Evolutionary conservation across 2,329 filamentous ascomycete genomes (phyloP), one percentile per base, ranked within the genome.

Genomic region (Celoporthe dispersa): DNA sequence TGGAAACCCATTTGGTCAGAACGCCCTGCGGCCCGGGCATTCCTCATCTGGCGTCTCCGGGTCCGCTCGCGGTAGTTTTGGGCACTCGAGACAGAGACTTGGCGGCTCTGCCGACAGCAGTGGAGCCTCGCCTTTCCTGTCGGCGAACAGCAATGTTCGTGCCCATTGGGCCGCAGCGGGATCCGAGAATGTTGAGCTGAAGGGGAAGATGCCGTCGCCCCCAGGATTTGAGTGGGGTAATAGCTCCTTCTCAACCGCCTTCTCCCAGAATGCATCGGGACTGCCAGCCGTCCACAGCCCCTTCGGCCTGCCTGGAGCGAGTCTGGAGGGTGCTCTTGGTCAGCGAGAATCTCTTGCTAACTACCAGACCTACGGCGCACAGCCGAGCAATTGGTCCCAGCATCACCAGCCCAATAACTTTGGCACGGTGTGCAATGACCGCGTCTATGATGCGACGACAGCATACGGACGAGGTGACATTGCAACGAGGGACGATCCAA

Each of bases 261-360:
- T 77, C 35, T 72, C 73, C 11, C 70, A 70, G 16, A 71, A 68
- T 25, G 70, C 70, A 12, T 79, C 78, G 19, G 78, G 76, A 64
- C 70, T 80, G 39, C 78, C 79, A 8, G 74, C 73, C 2, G 77
- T 80, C 41, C 77, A 80, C 66, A 79, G 78, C 68, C 76, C 78
- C 0, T 76, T 74, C 69, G 78, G 77, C 16, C 22, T 79, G 33
- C 74, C 76, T 51, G 37, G 66, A 70, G 39, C 70, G 41, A 69
- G 68, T 39, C 16, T 67, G 25, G 60, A 68, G 22, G 62, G 66
- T 9, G 68, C 19, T 16, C 48, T 62, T 35, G 61, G 62, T 28
- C 70, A 68, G 33, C 55, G 70, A 31, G 70, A 71, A 22, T 9
- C 51, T 22, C 63, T 64, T 37, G 31, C 64, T 12, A 61, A 68